Evolutionary conservation across 495 filamentous ascomycete species (phyloP).

Genomic region (Letharia lupina): DNA sequence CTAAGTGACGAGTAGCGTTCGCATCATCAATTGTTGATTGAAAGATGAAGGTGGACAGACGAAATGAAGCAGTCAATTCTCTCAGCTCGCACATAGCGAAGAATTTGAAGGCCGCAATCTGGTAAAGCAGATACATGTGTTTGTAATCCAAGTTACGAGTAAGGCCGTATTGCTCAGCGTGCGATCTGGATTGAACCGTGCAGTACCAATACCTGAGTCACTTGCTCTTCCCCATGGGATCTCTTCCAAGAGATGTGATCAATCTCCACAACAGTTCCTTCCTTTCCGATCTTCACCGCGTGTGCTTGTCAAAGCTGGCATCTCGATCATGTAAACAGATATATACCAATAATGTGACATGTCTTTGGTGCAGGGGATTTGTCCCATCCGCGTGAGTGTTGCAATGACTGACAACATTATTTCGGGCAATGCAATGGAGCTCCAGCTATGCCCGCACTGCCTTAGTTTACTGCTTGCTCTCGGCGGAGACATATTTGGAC

Average conservation of each 20-base stretch:
- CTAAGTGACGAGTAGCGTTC: slow-evolving; percentile 19
- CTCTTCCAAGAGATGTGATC: neutral
- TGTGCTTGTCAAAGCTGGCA: neutral
- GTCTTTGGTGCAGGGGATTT: neutral
- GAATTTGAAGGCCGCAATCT: neutral
- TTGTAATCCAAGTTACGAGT: neutral
- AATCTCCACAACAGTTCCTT: neutral
- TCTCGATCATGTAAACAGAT: neutral
- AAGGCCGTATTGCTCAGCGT: too few relatives aligned
- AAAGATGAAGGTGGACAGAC: neutral
- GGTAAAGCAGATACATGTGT: neutral
- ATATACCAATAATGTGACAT: neutral
- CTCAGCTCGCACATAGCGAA: neutral
- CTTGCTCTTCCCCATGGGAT: neutral
- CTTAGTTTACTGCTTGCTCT: neutral
- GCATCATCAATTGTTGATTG: neutral
- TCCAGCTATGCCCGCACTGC: neutral
- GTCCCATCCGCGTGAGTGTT: neutral
- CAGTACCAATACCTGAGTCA: neutral
- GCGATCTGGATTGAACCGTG: neutral
- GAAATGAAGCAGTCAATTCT: neutral
- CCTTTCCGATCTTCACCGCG: neutral
- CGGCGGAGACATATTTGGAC: neutral
- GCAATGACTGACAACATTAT: neutral
- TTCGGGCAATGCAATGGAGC: neutral